Percentiles rank a stretch among this genome's conserved stretches.
These are phyloP conservation scores for Bipolaris oryzae DNA, from an alignment of 2,329 filamentous ascomycete species.

Conservation along the genomic window DNA sequence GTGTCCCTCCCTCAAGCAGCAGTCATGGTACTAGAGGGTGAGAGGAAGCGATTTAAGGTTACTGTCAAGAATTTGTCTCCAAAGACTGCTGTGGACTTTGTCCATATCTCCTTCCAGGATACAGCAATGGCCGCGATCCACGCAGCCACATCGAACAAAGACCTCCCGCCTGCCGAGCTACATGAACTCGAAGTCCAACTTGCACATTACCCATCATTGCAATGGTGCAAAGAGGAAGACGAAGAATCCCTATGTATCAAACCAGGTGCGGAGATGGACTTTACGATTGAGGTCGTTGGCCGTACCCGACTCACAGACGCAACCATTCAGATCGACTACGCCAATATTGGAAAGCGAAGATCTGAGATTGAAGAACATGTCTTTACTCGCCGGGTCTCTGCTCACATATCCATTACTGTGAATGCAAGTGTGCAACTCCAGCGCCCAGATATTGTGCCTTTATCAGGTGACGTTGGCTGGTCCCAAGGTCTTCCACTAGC, in stretches of 20 bases:
- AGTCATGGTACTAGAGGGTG: constrained; percentile 91
- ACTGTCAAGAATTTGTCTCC: constrained; percentile 78
- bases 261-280: constrained; percentile 70
- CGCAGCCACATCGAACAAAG: constrained; percentile 74
- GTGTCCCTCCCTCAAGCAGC: constrained; percentile 82
- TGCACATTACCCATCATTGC: constrained; percentile 69
- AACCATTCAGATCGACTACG: constrained; percentile 84
- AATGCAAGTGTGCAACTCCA: constrained; percentile 87
- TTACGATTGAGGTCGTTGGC: constrained; percentile 83
- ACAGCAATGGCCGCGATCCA: constrained; percentile 81
- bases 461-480: constrained; percentile 74
- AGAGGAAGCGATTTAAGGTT: constrained; percentile 76
- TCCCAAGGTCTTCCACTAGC: constrained; percentile 33
- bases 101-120: constrained; percentile 88
- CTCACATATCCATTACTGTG: constrained; percentile 85
- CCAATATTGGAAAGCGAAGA: constrained; percentile 73
- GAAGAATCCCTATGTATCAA: constrained; percentile 63
- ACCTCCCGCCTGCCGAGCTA: constrained; percentile 76
- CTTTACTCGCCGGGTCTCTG: constrained; percentile 80
- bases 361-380: constrained; percentile 74
- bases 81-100: constrained; percentile 75
- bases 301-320: constrained; percentile 83
- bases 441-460: constrained; percentile 77
- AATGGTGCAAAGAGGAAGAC: constrained; percentile 55
- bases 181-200: constrained; percentile 86